A percentile compares a stretch with the other conserved stretches of the same genome.
phyloP scores from a whole-genome alignment of 2,329 filamentous ascomycete species.

The Sordariomycetes sp. region DNA sequence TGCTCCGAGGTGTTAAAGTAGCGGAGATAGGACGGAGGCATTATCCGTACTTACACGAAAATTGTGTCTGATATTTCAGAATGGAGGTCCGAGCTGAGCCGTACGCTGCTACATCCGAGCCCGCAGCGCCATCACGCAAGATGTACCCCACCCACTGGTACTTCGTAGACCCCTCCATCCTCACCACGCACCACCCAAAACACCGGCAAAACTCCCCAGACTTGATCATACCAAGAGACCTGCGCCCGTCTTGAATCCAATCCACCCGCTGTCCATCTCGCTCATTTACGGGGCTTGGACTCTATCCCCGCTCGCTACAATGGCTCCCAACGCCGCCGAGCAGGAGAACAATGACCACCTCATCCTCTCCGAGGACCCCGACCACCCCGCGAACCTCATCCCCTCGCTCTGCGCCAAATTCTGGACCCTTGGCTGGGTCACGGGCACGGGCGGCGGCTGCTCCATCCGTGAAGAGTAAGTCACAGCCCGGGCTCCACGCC shows the following conservation, averaged over 20 bases:
- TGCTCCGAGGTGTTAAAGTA: neutral
- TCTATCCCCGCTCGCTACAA: neutral
- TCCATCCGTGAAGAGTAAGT: conserved; percentile 56
- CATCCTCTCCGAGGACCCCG: conserved; percentile 51
- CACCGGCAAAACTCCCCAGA: neutral
- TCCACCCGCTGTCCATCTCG: neutral
- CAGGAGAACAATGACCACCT: conserved; percentile 28
- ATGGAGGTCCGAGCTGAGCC: too few relatives aligned
- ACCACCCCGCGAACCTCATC: conserved; percentile 91
- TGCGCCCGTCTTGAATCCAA: neutral
- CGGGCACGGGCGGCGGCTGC: conserved; percentile 71
- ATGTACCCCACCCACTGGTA: neutral
- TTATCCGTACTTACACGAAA: neutral
- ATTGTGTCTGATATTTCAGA: neutral
- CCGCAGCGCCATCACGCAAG: neutral
- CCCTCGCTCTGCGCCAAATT: conserved; percentile 90
- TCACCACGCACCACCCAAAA: neutral
- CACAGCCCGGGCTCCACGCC: neutral
- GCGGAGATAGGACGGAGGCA: neutral
- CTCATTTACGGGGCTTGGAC: neutral
- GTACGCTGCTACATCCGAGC: too few relatives aligned
- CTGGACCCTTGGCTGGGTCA: conserved; percentile 91
- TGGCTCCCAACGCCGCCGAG: neutral
- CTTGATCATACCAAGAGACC: neutral
- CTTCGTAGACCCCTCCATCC: neutral